Percentiles rank a stretch among this genome's conserved stretches.
These are phyloP conservation scores for Aspergillus sp. DNA, from an alignment of 2,329 filamentous ascomycete species.

Conservation along the genomic window DNA sequence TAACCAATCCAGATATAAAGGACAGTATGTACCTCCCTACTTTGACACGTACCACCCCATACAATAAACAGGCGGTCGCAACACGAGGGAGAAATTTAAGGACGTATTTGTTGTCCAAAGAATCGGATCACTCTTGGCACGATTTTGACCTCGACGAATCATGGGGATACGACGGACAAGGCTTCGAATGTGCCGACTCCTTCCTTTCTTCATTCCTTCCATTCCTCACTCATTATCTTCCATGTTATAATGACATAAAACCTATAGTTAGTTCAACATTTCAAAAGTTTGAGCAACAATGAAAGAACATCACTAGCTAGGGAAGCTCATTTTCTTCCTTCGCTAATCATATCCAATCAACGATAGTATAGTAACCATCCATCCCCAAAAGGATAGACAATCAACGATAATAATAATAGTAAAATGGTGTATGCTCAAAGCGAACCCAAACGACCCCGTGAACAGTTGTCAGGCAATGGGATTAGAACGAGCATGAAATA, in stretches of 20 bases:
- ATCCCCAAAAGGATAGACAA: too few relatives aligned
- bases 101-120: conserved; percentile 27
- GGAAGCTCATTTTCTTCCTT: conserved; percentile 19
- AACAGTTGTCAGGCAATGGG: conserved; percentile 35
- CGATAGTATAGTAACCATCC: too few relatives aligned
- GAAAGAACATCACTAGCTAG: neutral
- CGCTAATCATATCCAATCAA: neutral
- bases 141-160: conserved; percentile 49
- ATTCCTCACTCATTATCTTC: neutral
- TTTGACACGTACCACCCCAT: conserved; percentile 48
- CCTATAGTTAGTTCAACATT: conserved; percentile 10
- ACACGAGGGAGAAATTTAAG: conserved; percentile 43
- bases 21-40: conserved; percentile 45
- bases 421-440: conserved; percentile 46
- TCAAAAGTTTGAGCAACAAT: neutral
- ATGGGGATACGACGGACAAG: conserved; percentile 44
- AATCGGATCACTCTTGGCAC: conserved; percentile 41
- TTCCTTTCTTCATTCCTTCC: too few relatives aligned
- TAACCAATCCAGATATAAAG: neutral
- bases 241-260: neutral
- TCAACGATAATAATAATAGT: neutral
- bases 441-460: conserved; percentile 44
- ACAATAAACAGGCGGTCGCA: conserved; percentile 39
- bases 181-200: conserved; percentile 47
- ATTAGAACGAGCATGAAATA: conserved; percentile 46